Conservation (phyloP, 306 rosid genomes). For the Albizia julibrissin region DNA sequence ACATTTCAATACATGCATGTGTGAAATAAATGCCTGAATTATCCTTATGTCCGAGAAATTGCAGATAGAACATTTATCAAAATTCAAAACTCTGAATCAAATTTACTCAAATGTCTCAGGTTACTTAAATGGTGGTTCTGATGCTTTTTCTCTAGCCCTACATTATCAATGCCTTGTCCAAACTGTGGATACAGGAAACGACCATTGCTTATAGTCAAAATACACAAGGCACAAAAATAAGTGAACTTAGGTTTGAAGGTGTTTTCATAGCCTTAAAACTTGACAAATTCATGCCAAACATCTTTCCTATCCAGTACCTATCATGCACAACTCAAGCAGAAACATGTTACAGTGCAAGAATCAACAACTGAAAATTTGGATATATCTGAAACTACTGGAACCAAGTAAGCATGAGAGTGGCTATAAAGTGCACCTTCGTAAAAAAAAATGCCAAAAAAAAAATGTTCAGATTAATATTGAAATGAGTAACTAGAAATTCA, state of each 20-base stretch:
- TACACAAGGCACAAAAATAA: neutral
- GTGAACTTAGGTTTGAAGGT: neutral
- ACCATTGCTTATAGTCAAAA: neutral
- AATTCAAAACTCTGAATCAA: neutral
- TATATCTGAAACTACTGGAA: neutral
- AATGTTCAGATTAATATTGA: neutral
- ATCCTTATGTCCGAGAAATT: neutral
- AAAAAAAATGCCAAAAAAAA: neutral
- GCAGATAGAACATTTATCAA: no score
- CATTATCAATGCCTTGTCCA: neutral
- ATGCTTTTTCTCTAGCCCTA: neutral
- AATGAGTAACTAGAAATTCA: constrained; percentile 3
- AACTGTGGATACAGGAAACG: neutral
- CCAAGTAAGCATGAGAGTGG: neutral
- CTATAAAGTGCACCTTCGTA: neutral
- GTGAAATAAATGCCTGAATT: neutral
- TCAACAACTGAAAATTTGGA: neutral
- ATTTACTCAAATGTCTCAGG: neutral
- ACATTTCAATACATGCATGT: neutral
- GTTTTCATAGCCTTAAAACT: neutral
- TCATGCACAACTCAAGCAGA: neutral
- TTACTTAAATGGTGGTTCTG: neutral
- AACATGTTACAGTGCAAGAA: constrained; percentile 6
- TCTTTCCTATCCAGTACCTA: neutral
- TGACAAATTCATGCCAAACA: neutral